These are phyloP conservation scores for Fusarium beomiforme DNA, from an alignment of 2,329 filamentous ascomycete species.

Conservation along the genomic window DNA sequence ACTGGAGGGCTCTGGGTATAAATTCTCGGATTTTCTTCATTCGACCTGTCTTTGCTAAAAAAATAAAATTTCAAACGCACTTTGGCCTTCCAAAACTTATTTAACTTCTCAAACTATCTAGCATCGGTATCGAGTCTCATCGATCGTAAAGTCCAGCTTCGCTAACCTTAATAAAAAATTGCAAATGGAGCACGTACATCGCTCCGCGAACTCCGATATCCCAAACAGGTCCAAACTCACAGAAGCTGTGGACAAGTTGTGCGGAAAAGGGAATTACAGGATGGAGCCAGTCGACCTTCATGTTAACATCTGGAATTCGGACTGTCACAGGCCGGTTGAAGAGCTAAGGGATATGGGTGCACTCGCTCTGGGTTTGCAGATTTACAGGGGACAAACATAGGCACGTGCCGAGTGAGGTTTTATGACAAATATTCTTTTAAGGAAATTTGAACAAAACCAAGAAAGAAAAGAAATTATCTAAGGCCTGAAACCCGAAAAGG, in stretches of 20 bases:
- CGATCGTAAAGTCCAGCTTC: too few relatives aligned
- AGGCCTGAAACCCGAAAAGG: neutral
- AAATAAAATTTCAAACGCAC: too few relatives aligned
- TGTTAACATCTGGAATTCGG: neutral
- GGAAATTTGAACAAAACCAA: neutral
- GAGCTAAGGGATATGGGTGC: neutral
- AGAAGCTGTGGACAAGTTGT: neutral
- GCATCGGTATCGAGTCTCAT: too few relatives aligned
- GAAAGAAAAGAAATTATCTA: neutral
- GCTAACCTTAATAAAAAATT: too few relatives aligned
- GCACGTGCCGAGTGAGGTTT: neutral
- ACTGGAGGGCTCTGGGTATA: neutral
- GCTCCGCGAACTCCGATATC: neutral
- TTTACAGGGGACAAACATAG: neutral
- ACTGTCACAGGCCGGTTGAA: neutral
- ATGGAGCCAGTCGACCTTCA: accelerated
- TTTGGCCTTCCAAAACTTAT: too few relatives aligned
- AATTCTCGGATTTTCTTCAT: neutral
- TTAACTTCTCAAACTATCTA: too few relatives aligned
- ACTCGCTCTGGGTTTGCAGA: neutral
- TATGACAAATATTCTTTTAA: neutral
- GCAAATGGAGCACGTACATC: neutral
- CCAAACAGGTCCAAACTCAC: neutral
- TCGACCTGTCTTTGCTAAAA: too few relatives aligned
- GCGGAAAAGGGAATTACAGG: neutral